A percentile compares a stretch with the other conserved stretches of the same genome.
Evolutionary conservation across 768 basidiomycete species (phyloP).

Genomic region (Ramaria rubella): DNA sequence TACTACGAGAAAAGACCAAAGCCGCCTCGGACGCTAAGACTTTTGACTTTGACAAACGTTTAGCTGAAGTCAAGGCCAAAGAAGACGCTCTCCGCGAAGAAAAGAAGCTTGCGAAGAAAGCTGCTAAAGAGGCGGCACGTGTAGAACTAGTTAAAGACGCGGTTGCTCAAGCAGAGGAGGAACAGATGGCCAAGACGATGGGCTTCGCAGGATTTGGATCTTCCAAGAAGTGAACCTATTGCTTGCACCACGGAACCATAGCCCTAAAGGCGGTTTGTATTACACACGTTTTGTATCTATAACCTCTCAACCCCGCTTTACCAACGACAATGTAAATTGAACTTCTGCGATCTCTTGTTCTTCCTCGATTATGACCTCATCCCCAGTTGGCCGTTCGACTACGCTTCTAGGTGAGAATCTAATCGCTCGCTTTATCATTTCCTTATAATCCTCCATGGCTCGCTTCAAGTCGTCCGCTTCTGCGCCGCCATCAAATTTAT

Average conservation of each 20-base stretch:
- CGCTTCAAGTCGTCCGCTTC: slow-evolving; percentile 52
- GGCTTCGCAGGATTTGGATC: slow-evolving; percentile 89
- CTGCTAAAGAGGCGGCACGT: slow-evolving; percentile 65
- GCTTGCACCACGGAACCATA: not conserved
- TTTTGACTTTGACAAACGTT: slow-evolving; percentile 90
- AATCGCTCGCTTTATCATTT: slow-evolving; percentile 67
- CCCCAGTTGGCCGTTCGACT: slow-evolving; percentile 42
- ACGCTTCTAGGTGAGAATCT: slow-evolving; percentile 62
- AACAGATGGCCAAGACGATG: slow-evolving; percentile 78
- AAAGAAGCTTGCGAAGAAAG: slow-evolving; percentile 76
- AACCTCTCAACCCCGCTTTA: slow-evolving; percentile 27
- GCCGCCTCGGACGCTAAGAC: slow-evolving; percentile 77
- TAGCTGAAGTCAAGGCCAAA: slow-evolving; percentile 72
- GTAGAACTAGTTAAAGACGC: slow-evolving; percentile 54
- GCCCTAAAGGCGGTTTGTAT: not conserved
- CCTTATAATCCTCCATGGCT: slow-evolving; percentile 61
- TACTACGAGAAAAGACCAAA: slow-evolving; percentile 80
- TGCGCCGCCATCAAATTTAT: slow-evolving; percentile 64
- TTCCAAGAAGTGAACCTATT: slow-evolving; percentile 57
- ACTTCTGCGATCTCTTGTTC: slow-evolving; percentile 81
- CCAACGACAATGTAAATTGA: slow-evolving; percentile 68
- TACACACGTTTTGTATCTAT: not conserved
- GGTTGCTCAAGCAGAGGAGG: slow-evolving; percentile 39
- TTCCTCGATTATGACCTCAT: slow-evolving; percentile 65
- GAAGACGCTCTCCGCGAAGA: slow-evolving; percentile 61